These are phyloP conservation scores for Penicillium nordicum DNA, from an alignment of 2,329 filamentous ascomycete species.

Conservation along the genomic window DNA sequence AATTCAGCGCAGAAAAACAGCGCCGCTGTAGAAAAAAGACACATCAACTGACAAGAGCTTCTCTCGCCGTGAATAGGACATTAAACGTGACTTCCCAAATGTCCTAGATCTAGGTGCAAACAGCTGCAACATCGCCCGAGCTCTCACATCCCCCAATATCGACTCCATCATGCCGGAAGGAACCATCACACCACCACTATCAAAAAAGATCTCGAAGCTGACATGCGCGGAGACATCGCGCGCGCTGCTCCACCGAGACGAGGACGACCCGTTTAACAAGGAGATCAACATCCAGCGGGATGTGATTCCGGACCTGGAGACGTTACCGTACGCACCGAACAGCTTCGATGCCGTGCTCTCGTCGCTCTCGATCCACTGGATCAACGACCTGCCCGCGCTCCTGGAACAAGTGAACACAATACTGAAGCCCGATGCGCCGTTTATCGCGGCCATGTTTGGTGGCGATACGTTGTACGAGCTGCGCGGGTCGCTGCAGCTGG, in stretches of 20 bases:
- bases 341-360: conserved; percentile 89
- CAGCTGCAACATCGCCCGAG: conserved; percentile 87
- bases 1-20: neutral
- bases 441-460: conserved; percentile 94
- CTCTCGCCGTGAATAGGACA: conserved; percentile 55
- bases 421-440: conserved; percentile 85
- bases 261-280: conserved; percentile 62
- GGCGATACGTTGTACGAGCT: conserved; percentile 93
- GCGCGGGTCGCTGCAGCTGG: conserved; percentile 86
- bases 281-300: conserved; percentile 69
- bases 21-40: neutral
- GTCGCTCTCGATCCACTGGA: conserved; percentile 89
- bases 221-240: conserved; percentile 79
- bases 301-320: conserved; percentile 65
- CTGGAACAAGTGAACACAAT: conserved; percentile 80
- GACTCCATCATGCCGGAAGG: conserved; percentile 50
- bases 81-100: conserved; percentile 79
- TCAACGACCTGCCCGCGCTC: conserved; percentile 88
- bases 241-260: conserved; percentile 75
- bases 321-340: conserved; percentile 69
- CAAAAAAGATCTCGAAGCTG: conserved; percentile 68
- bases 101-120: conserved; percentile 94
- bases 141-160: conserved; percentile 67
- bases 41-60: conserved; percentile 2
- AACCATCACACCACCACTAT: conserved; percentile 52